Evolutionary conservation across 345 rosid genomes (phyloP).

Genomic region (Capsella bursapastoris): DNA sequence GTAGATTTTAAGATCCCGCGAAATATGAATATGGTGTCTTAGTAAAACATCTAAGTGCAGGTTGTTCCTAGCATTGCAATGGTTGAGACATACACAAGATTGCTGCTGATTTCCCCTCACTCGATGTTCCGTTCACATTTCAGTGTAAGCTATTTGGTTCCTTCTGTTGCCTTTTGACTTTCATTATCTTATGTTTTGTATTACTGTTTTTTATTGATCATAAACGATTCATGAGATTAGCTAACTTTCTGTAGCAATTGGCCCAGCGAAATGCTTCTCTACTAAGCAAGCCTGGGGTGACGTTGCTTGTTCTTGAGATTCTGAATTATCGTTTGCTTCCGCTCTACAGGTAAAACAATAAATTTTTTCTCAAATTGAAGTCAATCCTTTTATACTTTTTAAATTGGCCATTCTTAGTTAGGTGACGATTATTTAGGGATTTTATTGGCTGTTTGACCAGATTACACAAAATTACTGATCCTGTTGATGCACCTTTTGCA

Average conservation of each 20-base stretch:
- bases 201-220: constrained; percentile 8
- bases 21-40: constrained; percentile 27
- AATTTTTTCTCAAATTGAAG: constrained; percentile 16
- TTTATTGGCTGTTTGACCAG: constrained; percentile 24
- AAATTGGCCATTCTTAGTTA: constrained; percentile 16
- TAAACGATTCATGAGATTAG: constrained; percentile 28
- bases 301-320: constrained; percentile 91
- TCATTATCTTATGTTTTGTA: constrained; percentile 6
- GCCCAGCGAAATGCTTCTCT: constrained; percentile 85
- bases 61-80: constrained; percentile 96
- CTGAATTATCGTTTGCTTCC: constrained; percentile 94
- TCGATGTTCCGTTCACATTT: constrained; percentile 87
- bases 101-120: constrained; percentile 91
- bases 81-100: constrained; percentile 95
- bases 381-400: constrained; percentile 18
- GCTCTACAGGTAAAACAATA: constrained; percentile 71
- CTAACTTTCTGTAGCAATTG: constrained; percentile 69
- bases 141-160: constrained; percentile 63
- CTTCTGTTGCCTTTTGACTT: constrained; percentile 15
- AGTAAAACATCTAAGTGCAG: constrained; percentile 53
- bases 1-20: constrained; percentile 6
- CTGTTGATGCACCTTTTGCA: constrained; percentile 44
- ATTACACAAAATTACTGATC: constrained; percentile 25
- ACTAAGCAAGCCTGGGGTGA: constrained; percentile 90
- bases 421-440: constrained; percentile 4